These are phyloP conservation scores for Lathyrus sativus DNA, from an alignment of 306 rosid genomes.

Conservation along the genomic window DNA sequence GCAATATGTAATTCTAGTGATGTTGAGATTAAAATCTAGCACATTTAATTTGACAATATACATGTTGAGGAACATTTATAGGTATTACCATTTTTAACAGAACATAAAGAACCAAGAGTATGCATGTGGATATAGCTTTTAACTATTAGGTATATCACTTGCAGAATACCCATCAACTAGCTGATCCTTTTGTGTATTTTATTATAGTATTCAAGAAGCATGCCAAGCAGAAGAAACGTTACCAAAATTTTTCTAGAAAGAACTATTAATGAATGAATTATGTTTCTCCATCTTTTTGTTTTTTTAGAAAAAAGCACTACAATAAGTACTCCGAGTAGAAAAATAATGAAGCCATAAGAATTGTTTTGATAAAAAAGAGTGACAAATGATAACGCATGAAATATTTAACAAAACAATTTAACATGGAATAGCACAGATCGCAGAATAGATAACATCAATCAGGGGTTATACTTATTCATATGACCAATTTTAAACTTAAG, in stretches of 20 bases:
- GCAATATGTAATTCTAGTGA: constrained; percentile 8
- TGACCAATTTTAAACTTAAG: constrained; percentile 9
- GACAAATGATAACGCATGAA: not conserved
- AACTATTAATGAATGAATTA: not conserved
- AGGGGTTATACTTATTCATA: constrained; percentile 3
- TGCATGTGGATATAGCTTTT: not conserved
- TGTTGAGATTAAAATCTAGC: constrained; percentile 8
- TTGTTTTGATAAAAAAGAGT: constrained; percentile 1
- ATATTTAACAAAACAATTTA: constrained; percentile 3
- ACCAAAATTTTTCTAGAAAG: not conserved
- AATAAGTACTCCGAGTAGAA: not conserved
- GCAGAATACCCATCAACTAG: not conserved
- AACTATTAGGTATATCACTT: not conserved
- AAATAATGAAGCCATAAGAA: constrained; percentile 3
- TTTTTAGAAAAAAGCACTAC: not conserved
- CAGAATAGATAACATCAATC: not conserved
- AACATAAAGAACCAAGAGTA: constrained; percentile 15
- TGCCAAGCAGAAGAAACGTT: not conserved
- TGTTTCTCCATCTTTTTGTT: not conserved
- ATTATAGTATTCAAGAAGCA: not conserved
- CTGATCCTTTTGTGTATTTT: not conserved
- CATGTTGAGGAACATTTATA: not conserved
- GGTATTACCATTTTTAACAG: constrained; percentile 3
- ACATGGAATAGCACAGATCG: not conserved
- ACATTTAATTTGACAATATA: constrained; percentile 1